These are phyloP conservation scores for Saccharomycopsis fodiens DNA, from an alignment of 805 yeast species.

Conservation along the genomic window DNA sequence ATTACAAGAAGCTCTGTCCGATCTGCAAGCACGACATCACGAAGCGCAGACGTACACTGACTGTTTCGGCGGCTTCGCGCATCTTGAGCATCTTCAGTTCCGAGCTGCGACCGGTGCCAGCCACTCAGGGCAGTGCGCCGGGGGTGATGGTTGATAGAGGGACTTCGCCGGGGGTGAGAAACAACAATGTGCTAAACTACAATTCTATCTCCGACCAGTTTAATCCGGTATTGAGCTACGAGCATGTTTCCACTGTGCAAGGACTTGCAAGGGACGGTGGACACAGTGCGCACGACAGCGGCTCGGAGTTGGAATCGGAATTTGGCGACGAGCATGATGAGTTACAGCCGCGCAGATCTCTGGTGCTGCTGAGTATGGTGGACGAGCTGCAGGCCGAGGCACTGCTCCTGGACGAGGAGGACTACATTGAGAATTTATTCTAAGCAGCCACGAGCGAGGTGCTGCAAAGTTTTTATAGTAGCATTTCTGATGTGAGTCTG, in stretches of 20 bases:
- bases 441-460: too few relatives aligned
- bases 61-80: background rate
- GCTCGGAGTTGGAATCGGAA: too few relatives aligned
- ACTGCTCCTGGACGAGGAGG: slow-evolving; percentile 14
- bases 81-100: background rate
- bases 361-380: too few relatives aligned
- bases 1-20: slow-evolving; percentile 49
- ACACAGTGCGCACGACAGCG: too few relatives aligned
- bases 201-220: slow-evolving; percentile 5
- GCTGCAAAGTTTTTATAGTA: too few relatives aligned
- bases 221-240: slow-evolving; percentile 3
- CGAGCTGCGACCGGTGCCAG: background rate
- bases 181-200: background rate
- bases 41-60: slow-evolving; percentile 1
- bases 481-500: too few relatives aligned
- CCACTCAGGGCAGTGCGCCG: too few relatives aligned
- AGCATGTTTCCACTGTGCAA: too few relatives aligned
- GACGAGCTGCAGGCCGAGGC: too few relatives aligned
- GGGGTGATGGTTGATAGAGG: slow-evolving; percentile 9
- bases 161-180: slow-evolving; percentile 7
- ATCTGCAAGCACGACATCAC: slow-evolving; percentile 43
- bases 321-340: too few relatives aligned
- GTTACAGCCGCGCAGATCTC: too few relatives aligned
- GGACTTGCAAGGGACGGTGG: too few relatives aligned
- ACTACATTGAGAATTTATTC: slow-evolving; percentile 9